phyloP scores from a whole-genome alignment of 768 basidiomycete species.

The Rhodosporidiobolus odoratus region DNA sequence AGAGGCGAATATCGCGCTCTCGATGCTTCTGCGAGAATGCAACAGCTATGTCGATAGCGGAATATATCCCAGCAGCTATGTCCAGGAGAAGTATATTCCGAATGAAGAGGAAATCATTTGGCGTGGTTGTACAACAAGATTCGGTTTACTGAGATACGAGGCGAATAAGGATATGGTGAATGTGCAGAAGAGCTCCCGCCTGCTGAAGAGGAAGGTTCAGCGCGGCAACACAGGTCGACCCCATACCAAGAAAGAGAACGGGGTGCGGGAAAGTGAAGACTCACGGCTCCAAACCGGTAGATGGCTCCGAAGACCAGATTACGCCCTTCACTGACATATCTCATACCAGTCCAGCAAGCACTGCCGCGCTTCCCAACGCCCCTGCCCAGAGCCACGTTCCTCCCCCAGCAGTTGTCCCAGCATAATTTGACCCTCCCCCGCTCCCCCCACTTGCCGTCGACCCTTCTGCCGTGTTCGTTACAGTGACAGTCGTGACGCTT shows the following conservation, averaged over 20 bases:
- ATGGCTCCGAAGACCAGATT: neutral
- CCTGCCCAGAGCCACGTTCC: too few species aligned
- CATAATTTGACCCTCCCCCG: too few species aligned
- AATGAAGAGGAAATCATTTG: too few species aligned
- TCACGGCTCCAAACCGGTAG: too few species aligned
- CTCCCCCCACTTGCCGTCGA: neutral
- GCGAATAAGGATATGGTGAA: neutral
- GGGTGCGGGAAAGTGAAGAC: too few species aligned
- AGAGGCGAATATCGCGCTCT: too few species aligned
- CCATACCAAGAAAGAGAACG: too few species aligned
- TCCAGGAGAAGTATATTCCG: too few species aligned
- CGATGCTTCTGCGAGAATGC: too few species aligned
- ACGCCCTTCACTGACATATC: neutral
- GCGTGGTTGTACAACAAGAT: neutral
- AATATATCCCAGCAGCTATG: too few species aligned
- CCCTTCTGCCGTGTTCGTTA: neutral
- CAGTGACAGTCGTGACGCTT: slow-evolving; percentile 9
- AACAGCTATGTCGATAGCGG: too few species aligned
- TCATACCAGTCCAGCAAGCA: neutral
- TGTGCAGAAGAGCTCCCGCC: neutral
- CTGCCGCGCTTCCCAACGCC: neutral
- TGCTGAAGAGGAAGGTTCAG: neutral
- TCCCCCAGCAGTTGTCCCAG: too few species aligned
- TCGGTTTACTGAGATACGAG: neutral
- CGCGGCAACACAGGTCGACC: neutral